phyloP scores from a whole-genome alignment of 805 yeast species.

The Blastobotrys terrestris region DNA sequence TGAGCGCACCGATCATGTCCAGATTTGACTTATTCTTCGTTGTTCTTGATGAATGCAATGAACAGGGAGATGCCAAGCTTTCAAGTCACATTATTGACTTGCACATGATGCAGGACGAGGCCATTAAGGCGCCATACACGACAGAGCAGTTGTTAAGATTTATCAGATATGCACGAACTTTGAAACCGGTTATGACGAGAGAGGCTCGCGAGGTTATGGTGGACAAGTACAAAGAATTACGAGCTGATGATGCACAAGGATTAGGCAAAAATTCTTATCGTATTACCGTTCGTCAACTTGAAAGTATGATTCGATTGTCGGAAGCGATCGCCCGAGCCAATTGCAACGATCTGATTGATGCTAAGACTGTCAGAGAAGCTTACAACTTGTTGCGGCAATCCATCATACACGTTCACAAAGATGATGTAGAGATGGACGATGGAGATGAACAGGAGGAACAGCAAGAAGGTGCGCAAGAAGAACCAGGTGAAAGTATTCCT shows the following conservation, averaged over 20 bases:
- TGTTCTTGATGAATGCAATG: conserved; percentile 90
- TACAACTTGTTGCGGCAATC: conserved; percentile 84
- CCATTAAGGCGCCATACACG: conserved; percentile 81
- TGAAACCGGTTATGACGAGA: conserved; percentile 80
- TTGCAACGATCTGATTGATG: conserved; percentile 81
- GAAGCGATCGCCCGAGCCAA: conserved; percentile 98
- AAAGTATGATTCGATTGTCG: conserved; percentile 83
- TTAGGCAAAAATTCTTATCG: conserved; percentile 74
- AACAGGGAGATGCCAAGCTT: conserved; percentile 77
- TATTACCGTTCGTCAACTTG: conserved; percentile 95
- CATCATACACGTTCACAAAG: conserved; percentile 88
- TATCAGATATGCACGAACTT: conserved; percentile 86
- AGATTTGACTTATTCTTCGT: conserved; percentile 95
- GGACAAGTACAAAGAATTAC: conserved; percentile 71
- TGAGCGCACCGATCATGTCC: conserved; percentile 99
- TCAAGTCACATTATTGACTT: conserved; percentile 90
- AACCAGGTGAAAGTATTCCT: conserved; percentile 11
- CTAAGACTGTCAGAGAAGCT: conserved; percentile 87
- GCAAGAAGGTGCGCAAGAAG: conserved; percentile 25
- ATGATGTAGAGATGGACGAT: conserved; percentile 83
- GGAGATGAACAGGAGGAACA: conserved; percentile 41
- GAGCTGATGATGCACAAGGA: conserved; percentile 89
- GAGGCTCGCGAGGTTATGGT: conserved; percentile 76
- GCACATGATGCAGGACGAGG: conserved; percentile 86
- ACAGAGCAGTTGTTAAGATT: conserved; percentile 85